These are phyloP conservation scores for Saccharomycopsis olivae DNA, from an alignment of 805 yeast species.

Conservation along the genomic window DNA sequence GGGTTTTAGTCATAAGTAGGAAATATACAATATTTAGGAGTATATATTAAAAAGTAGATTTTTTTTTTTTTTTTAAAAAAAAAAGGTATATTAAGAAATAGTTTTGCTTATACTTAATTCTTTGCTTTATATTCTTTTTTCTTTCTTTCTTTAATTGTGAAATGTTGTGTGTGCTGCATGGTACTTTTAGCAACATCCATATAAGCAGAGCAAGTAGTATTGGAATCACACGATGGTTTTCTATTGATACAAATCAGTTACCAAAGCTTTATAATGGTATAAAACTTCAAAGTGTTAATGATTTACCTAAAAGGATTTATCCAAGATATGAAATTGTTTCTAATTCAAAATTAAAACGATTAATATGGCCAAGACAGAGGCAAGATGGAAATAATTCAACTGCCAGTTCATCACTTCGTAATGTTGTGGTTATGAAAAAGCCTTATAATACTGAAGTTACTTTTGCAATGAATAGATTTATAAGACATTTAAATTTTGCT, in stretches of 20 bases:
- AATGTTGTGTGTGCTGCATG: no score
- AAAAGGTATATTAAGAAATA: no score
- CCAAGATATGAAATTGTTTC: conserved; percentile 12
- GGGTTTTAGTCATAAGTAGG: no score
- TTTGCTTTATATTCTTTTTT: no score
- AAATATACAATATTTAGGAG: no score
- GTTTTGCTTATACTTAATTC: no score
- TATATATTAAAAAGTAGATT: no score
- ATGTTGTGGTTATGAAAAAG: conserved; percentile 73
- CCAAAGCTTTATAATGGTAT: conserved; percentile 3
- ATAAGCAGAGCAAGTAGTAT: no score
- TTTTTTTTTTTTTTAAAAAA: no score
- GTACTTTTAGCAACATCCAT: no score
- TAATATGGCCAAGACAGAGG: conserved; percentile 50
- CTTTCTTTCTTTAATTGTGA: no score
- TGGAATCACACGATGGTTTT: neutral
- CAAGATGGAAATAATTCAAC: neutral
- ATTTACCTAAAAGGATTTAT: conserved; percentile 8
- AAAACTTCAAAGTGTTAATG: no score
- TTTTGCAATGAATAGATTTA: conserved; percentile 54
- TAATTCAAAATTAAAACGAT: conserved; percentile 50
- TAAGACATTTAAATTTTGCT: conserved; percentile 44
- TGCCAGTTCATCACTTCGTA: conserved; percentile 40
- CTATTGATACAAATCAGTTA: neutral
- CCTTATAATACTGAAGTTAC: conserved; percentile 65